phyloP scores from a whole-genome alignment of 139 green algal genomes.

The Medakamo hakoo region DNA sequence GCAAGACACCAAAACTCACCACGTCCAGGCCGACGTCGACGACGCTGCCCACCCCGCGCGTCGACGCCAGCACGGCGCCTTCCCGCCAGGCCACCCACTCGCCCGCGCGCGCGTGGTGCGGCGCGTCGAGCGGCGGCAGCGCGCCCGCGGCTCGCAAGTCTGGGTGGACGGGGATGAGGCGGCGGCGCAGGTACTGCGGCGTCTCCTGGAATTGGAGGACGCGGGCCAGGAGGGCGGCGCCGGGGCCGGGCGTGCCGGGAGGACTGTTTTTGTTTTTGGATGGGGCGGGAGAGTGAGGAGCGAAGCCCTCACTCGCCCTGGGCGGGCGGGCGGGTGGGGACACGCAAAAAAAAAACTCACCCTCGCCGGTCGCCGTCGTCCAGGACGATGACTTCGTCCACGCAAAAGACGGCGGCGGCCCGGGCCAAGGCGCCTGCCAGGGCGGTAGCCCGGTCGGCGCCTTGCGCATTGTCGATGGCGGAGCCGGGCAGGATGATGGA shows the following conservation, averaged over 20 bases:
- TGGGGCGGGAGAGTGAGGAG: no score
- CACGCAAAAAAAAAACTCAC: no score
- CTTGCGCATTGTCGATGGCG: background rate
- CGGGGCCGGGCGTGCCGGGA: constrained; percentile 18
- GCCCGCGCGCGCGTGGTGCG: constrained; percentile 61
- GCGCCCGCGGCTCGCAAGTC: constrained; percentile 39
- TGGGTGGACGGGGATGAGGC: constrained; percentile 42
- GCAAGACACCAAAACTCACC: constrained; percentile 1
- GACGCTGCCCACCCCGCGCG: constrained; percentile 20
- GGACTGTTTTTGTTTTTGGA: no score
- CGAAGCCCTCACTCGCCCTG: no score
- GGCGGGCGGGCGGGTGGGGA: no score
- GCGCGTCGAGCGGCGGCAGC: constrained; percentile 65
- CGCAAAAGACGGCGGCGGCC: constrained; percentile 55
- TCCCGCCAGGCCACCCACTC: constrained; percentile 77
- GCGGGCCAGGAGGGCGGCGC: constrained; percentile 50
- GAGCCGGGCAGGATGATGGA: background rate
- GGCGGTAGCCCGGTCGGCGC: no score
- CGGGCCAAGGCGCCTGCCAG: constrained; percentile 54
- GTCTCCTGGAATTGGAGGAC: constrained; percentile 77
- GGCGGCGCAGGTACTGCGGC: constrained; percentile 57
- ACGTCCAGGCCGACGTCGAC: constrained; percentile 64
- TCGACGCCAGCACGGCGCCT: constrained; percentile 40
- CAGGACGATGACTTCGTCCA: constrained; percentile 69
- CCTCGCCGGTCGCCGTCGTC: constrained; percentile 25